Percentiles rank a stretch among this genome's conserved stretches.
These are phyloP conservation scores for Spergularia bocconei DNA, from an alignment of 148 eudicot species.

Conservation along the genomic window DNA sequence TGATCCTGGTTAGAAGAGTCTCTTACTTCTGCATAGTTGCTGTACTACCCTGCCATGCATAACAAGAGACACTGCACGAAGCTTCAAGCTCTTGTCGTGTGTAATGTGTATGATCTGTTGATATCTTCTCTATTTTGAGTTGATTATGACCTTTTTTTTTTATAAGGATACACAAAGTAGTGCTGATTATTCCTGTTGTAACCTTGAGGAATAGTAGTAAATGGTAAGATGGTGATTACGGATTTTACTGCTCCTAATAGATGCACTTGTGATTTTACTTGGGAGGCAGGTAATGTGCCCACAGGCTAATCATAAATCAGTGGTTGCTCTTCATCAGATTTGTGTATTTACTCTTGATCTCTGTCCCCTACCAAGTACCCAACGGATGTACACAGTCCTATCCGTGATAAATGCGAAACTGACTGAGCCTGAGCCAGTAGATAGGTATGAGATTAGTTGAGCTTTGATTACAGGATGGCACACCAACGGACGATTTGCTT, in stretches of 20 bases:
- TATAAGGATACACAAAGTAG: slow-evolving; percentile 1
- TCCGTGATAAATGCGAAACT: slow-evolving; percentile 5
- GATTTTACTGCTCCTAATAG: not conserved
- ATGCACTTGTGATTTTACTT: not conserved
- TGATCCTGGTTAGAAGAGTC: too few relatives aligned
- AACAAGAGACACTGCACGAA: too few relatives aligned
- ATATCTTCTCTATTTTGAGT: not conserved
- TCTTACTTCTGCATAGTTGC: too few relatives aligned
- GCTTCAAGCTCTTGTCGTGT: too few relatives aligned
- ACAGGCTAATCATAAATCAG: not conserved
- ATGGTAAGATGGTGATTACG: not conserved
- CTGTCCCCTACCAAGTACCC: not conserved
- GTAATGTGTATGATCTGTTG: not conserved
- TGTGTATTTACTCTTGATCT: not conserved
- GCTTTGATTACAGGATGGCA: slow-evolving; percentile 19
- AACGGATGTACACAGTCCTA: not conserved
- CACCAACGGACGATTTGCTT: slow-evolving; percentile 10
- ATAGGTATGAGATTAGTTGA: slow-evolving; percentile 10
- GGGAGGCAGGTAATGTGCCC: not conserved
- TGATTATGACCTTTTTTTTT: not conserved
- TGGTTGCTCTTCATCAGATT: not conserved
- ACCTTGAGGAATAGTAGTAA: not conserved
- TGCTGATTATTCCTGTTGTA: not conserved
- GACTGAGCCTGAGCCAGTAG: not conserved
- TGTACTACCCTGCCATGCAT: too few relatives aligned